Conservation (phyloP, 2,329 filamentous ascomycete species). For the Scedosporium boydii region DNA sequence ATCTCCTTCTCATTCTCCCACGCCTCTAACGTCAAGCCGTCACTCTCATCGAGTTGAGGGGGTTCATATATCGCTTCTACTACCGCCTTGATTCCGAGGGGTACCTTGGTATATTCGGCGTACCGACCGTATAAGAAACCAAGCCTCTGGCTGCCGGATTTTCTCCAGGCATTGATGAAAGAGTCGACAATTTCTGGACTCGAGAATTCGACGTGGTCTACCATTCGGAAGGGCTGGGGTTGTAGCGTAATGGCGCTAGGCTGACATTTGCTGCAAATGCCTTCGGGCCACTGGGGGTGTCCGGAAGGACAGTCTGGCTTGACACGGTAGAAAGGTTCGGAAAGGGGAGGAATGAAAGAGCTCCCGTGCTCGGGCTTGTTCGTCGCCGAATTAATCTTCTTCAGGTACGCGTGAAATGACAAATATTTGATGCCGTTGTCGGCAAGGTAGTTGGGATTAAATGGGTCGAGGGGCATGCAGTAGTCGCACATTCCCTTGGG, state of each 20-base stretch:
- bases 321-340: slow-evolving; percentile 87
- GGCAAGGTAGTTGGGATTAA: slow-evolving; percentile 74
- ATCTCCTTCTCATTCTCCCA: slow-evolving; percentile 82
- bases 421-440: slow-evolving; percentile 99
- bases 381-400: slow-evolving; percentile 91
- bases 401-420: slow-evolving; percentile 88
- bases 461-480: slow-evolving; percentile 94
- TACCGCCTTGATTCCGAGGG: slow-evolving; percentile 86
- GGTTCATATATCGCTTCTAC: slow-evolving; percentile 97
- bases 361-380: slow-evolving; percentile 91
- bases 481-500: slow-evolving; percentile 99
- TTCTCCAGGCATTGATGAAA: slow-evolving; percentile 88
- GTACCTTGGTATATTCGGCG: slow-evolving; percentile 83
- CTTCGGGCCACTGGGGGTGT: slow-evolving; percentile 87
- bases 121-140: slow-evolving; percentile 90
- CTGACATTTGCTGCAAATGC: slow-evolving; percentile 97
- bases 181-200: slow-evolving; percentile 74
- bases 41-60: slow-evolving; percentile 78
- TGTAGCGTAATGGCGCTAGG: slow-evolving; percentile 94
- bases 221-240: slow-evolving; percentile 89
- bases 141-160: slow-evolving; percentile 71
- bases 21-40: slow-evolving; percentile 74
- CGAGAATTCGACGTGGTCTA: slow-evolving; percentile 96
- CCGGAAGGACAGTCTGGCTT: slow-evolving; percentile 83
- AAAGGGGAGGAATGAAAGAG: slow-evolving; percentile 92